Conservation (phyloP, 2,329 filamentous ascomycete species). For the Bipolaris oryzae region DNA sequence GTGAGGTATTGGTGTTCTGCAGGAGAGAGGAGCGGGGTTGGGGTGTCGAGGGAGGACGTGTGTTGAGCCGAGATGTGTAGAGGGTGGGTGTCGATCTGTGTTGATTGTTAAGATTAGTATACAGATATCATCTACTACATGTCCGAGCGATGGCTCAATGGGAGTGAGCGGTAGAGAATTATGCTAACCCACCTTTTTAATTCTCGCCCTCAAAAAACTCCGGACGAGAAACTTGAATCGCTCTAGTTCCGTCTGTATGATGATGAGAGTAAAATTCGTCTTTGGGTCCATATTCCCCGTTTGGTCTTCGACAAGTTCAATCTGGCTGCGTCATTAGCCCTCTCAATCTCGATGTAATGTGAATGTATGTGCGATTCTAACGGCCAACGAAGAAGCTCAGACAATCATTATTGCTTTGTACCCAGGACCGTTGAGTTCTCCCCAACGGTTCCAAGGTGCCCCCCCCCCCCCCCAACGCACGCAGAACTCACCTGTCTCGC, state of each 20-base stretch:
- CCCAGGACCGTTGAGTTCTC: not conserved
- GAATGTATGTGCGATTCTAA: too few relatives aligned
- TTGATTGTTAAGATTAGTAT: too few relatives aligned
- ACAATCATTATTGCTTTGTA: not conserved
- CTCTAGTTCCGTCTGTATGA: constrained; percentile 95
- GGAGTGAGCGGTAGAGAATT: too few relatives aligned
- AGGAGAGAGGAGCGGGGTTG: constrained; percentile 64
- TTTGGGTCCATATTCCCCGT: constrained; percentile 87
- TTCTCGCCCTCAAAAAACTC: constrained; percentile 79
- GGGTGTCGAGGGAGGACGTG: constrained; percentile 56
- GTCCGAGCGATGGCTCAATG: too few relatives aligned
- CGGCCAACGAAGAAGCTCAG: not conserved
- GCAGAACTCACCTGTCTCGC: constrained; percentile 42
- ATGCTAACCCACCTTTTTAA: constrained; percentile 72
- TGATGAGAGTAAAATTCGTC: constrained; percentile 89
- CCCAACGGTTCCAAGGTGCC: not conserved
- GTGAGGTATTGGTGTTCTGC: constrained; percentile 83
- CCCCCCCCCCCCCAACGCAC: too few relatives aligned
- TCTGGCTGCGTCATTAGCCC: constrained; percentile 47
- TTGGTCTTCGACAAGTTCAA: constrained; percentile 61
- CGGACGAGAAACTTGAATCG: constrained; percentile 90
- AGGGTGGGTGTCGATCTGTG: constrained; percentile 78
- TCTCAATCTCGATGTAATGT: not conserved
- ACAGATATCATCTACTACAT: too few relatives aligned
- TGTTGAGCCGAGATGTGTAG: constrained; percentile 70